Percentiles rank a stretch among this genome's conserved stretches.
Conservation (phyloP, 2,329 filamentous ascomycete species). For the Bipolaris cookei region DNA sequence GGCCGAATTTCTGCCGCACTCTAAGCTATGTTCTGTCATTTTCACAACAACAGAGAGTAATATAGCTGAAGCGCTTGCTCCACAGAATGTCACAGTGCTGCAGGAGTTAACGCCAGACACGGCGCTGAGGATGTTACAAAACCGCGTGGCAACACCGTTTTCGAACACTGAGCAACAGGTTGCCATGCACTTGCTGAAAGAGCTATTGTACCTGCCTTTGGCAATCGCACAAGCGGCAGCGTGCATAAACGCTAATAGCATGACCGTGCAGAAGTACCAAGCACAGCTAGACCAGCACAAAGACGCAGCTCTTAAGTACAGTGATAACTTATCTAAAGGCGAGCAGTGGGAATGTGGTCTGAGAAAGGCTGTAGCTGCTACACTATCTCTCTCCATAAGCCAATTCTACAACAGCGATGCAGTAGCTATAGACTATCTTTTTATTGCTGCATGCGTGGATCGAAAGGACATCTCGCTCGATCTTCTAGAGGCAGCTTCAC, state of each 20-base stretch:
- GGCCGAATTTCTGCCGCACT: not conserved
- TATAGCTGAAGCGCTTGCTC: slow-evolving; percentile 11
- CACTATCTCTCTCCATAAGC: no score
- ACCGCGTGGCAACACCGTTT: slow-evolving; percentile 2
- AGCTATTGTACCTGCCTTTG: slow-evolving; percentile 15
- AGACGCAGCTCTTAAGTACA: not conserved
- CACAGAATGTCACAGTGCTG: slow-evolving; percentile 17
- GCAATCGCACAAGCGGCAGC: no score
- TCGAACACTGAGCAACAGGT: slow-evolving; percentile 11
- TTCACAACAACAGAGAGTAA: slow-evolving; percentile 14
- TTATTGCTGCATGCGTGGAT: no score
- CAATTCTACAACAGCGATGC: no score
- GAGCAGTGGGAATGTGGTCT: not conserved
- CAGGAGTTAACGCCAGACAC: slow-evolving; percentile 14
- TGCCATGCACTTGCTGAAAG: slow-evolving; percentile 12
- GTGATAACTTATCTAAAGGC: not conserved
- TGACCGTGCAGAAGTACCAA: not conserved
- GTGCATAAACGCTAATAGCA: not conserved
- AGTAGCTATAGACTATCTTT: no score
- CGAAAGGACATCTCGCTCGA: no score
- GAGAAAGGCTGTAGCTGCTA: no score
- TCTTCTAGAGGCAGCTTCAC: no score
- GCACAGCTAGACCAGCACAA: not conserved
- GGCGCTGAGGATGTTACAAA: not conserved
- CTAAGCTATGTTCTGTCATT: not conserved